These are phyloP conservation scores for Fusarium bactridioides DNA, from an alignment of 2,329 filamentous ascomycete species.

Conservation along the genomic window DNA sequence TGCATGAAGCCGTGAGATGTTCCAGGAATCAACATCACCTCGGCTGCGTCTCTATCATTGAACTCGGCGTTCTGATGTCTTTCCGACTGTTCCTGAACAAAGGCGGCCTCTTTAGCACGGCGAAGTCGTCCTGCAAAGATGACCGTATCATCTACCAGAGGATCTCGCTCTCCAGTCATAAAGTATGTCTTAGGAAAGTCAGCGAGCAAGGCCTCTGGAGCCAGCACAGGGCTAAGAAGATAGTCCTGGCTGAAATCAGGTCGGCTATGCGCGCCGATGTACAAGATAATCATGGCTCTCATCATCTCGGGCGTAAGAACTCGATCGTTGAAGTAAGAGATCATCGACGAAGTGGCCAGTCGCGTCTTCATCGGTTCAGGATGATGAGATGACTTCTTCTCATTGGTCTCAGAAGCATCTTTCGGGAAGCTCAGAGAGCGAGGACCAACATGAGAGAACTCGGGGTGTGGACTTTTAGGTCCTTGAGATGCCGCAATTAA, in stretches of 20 bases:
- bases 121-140: conserved; percentile 92
- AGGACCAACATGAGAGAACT: conserved; percentile 60
- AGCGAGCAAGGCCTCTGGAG: conserved; percentile 82
- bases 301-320: conserved; percentile 98
- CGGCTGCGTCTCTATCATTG: conserved; percentile 58
- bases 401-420: conserved; percentile 18
- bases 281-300: conserved; percentile 98
- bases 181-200: conserved; percentile 96
- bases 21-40: conserved; percentile 85
- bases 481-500: conserved; percentile 13
- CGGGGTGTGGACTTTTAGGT: conserved; percentile 52
- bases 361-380: conserved; percentile 75
- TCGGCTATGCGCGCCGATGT: conserved; percentile 91
- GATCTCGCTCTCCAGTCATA: conserved; percentile 92
- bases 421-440: conserved; percentile 39
- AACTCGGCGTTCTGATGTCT: conserved; percentile 43
- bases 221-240: conserved; percentile 86
- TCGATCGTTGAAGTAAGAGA: conserved; percentile 96
- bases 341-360: conserved; percentile 95
- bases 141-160: conserved; percentile 94
- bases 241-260: conserved; percentile 94
- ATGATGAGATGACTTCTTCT: conserved; percentile 56
- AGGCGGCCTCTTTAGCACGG: conserved; percentile 71
- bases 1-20: conserved; percentile 95
- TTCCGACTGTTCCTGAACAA: conserved; percentile 14